Evolutionary conservation across 2,329 filamentous ascomycete species (phyloP).

Genomic region (Tolypocladium nubicola): DNA sequence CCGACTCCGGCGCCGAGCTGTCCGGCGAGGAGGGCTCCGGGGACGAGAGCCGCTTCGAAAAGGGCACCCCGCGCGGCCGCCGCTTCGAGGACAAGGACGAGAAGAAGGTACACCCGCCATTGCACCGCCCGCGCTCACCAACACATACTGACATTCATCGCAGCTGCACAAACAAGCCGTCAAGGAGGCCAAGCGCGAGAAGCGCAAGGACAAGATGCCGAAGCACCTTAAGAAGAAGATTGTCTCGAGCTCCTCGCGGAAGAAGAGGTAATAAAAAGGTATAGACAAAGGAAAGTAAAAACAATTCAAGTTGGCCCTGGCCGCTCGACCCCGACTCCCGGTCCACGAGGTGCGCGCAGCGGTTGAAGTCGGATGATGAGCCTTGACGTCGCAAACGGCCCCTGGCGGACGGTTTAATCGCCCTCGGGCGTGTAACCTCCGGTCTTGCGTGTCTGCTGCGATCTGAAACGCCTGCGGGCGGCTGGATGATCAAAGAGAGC

Average conservation of each 20-base stretch:
- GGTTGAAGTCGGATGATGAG: conserved; percentile 39
- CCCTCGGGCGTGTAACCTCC: conserved; percentile 27
- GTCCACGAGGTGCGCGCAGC: background rate
- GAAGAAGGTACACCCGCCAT: conserved; percentile 50
- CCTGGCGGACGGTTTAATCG: conserved; percentile 17
- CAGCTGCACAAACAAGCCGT: conserved; percentile 72
- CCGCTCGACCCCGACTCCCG: background rate
- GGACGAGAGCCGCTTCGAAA: conserved; percentile 48
- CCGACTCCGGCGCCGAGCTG: conserved; percentile 38
- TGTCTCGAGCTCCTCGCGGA: conserved; percentile 50
- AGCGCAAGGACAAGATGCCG: conserved; percentile 89
- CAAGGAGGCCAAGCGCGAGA: conserved; percentile 92
- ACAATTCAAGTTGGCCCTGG: background rate
- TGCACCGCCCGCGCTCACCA: background rate
- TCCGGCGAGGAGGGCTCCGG: conserved; percentile 28
- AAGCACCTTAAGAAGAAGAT: conserved; percentile 93
- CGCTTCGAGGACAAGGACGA: conserved; percentile 85
- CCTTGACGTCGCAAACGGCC: conserved; percentile 19
- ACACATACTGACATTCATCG: conserved; percentile 11
- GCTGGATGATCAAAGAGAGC: conserved; percentile 44
- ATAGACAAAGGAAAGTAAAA: conserved; percentile 4
- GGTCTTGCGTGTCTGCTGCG: conserved; percentile 13
- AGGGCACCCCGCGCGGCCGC: conserved; percentile 65
- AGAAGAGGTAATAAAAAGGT: conserved; percentile 42
- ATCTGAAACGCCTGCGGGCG: conserved; percentile 26